These are phyloP conservation scores for Thyridium curvatum DNA, from an alignment of 2,329 filamentous ascomycete genomes.

Conservation along the genomic window DNA sequence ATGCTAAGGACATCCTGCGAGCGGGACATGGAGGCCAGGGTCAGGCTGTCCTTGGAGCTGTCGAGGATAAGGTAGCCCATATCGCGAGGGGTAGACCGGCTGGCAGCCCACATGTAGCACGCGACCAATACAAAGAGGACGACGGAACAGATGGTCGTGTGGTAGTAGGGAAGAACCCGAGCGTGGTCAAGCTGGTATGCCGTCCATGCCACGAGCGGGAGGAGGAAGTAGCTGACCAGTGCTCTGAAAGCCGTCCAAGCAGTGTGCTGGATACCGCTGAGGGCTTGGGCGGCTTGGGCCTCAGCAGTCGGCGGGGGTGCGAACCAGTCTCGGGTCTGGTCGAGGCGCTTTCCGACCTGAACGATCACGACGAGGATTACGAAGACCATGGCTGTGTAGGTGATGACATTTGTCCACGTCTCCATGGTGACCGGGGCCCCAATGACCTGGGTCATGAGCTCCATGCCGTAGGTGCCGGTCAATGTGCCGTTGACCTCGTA, in stretches of 20 bases:
- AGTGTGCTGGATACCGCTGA: slow-evolving; percentile 1
- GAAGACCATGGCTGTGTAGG: slow-evolving; percentile 55
- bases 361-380: slow-evolving; percentile 44
- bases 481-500: slow-evolving; percentile 64
- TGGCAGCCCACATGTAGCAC: no score
- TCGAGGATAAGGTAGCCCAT: no score
- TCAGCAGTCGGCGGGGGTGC: slow-evolving; percentile 34
- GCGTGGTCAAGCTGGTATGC: slow-evolving; percentile 58
- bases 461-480: slow-evolving; percentile 45
- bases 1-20: no score
- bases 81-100: no score
- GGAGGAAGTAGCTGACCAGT: slow-evolving; percentile 68
- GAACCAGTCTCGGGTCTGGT: slow-evolving; percentile 48
- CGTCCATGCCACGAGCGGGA: slow-evolving; percentile 65
- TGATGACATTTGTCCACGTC: slow-evolving; percentile 65
- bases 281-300: not conserved
- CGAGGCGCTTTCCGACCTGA: slow-evolving; percentile 50
- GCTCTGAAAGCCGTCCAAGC: slow-evolving; percentile 54
- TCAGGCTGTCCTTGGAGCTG: no score
- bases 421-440: slow-evolving; percentile 56
- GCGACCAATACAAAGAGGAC: no score
- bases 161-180: no score
- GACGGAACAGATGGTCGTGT: no score
- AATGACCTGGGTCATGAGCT: slow-evolving; percentile 60
- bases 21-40: no score